phyloP scores from a whole-genome alignment of 176 grass and related monocot species.

The Saccharum officinarum region DNA sequence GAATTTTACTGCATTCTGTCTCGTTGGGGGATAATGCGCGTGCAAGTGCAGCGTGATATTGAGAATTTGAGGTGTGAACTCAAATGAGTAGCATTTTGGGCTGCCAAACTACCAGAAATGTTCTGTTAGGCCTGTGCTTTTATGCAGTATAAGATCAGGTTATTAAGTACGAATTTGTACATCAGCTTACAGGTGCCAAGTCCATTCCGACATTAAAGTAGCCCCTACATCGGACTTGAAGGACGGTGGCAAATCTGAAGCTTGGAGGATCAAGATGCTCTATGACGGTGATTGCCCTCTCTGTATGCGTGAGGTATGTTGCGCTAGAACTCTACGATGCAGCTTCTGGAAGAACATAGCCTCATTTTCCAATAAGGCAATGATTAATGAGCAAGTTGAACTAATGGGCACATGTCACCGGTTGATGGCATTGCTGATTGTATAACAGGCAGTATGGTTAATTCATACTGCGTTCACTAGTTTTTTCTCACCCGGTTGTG shows the following conservation, averaged over 20 bases:
- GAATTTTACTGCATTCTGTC: background rate
- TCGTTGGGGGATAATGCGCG: background rate
- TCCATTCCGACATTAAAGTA: slow-evolving; percentile 60
- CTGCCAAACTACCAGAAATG: background rate
- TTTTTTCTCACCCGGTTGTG: background rate
- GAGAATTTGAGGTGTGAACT: background rate
- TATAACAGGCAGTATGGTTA: background rate
- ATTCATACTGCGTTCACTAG: background rate
- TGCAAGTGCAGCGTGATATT: background rate
- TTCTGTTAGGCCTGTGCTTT: background rate
- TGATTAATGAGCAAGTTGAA: background rate
- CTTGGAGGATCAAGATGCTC: slow-evolving; percentile 96
- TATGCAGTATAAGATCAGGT: background rate
- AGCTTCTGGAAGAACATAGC: background rate
- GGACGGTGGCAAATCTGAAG: slow-evolving; percentile 35
- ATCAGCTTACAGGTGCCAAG: slow-evolving; percentile 56
- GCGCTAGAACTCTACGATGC: background rate
- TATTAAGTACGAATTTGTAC: background rate
- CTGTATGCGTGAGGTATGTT: slow-evolving; percentile 93
- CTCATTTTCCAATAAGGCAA: background rate
- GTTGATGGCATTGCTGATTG: background rate
- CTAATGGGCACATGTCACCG: background rate
- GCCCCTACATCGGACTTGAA: slow-evolving; percentile 34
- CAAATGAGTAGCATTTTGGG: background rate
- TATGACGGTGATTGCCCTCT: slow-evolving; percentile 97